Conservation (phyloP, 495 filamentous ascomycete species). For the Cenococcum geophilum region DNA sequence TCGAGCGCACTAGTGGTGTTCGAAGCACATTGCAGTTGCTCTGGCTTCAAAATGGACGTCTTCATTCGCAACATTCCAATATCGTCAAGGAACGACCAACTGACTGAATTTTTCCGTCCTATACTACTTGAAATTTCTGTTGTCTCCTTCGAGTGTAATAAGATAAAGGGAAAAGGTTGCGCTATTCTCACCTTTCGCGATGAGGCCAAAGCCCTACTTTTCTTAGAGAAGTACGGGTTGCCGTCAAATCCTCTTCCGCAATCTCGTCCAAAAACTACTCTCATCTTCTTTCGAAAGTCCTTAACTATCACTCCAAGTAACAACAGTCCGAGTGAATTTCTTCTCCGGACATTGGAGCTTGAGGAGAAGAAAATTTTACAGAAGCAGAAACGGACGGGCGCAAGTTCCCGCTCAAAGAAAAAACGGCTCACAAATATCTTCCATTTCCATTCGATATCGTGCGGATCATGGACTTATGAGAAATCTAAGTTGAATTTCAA, state of each 20-base stretch:
- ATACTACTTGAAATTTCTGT: constrained; percentile 19
- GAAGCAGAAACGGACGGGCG: not conserved
- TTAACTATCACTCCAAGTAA: not conserved
- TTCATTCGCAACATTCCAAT: constrained; percentile 30
- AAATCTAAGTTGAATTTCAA: constrained; percentile 14
- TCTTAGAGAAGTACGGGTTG: constrained; percentile 24
- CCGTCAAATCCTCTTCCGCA: not conserved
- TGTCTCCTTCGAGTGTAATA: constrained; percentile 17
- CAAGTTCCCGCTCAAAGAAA: not conserved
- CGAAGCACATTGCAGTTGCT: no score
- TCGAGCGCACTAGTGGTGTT: no score
- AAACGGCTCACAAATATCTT: constrained; percentile 6
- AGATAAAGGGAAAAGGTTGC: constrained; percentile 17
- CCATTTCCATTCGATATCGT: constrained; percentile 9
- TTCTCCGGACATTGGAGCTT: not conserved
- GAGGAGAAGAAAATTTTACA: not conserved
- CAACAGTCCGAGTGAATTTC: not conserved
- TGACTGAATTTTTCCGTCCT: constrained; percentile 17
- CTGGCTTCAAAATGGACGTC: constrained; percentile 27
- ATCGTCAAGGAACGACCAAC: constrained; percentile 22
- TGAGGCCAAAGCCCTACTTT: constrained; percentile 3
- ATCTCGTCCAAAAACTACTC: not conserved
- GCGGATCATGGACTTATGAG: constrained; percentile 26
- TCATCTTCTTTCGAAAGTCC: not conserved
- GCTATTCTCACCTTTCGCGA: constrained; percentile 28